A percentile compares a stretch with the other conserved stretches of the same genome.
These are phyloP conservation scores for Solanum pinnatisectum DNA, from an alignment of 257 asterid genomes.

Conservation along the genomic window DNA sequence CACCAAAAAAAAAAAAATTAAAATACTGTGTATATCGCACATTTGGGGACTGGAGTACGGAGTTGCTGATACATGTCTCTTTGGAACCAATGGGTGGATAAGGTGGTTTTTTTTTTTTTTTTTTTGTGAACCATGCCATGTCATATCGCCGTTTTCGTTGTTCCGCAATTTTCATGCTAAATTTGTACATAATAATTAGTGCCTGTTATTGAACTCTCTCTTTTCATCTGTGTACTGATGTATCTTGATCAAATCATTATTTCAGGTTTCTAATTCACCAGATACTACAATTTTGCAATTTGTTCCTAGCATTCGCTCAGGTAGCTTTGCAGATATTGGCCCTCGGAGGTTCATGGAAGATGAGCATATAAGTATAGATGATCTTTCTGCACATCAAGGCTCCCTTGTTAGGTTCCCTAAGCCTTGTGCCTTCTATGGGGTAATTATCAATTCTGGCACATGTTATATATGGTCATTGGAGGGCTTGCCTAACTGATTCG, in stretches of 20 bases:
- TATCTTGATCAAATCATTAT: not conserved
- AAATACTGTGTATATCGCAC: too few species aligned
- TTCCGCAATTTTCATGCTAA: not conserved
- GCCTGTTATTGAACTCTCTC: not conserved
- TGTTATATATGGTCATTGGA: not conserved
- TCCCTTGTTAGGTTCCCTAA: slow-evolving; percentile 44
- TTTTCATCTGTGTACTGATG: not conserved
- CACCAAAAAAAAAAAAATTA: too few species aligned
- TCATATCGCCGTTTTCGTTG: not conserved
- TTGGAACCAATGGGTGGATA: too few species aligned
- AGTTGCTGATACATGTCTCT: too few species aligned
- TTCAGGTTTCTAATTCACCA: slow-evolving; percentile 42
- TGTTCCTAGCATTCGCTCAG: slow-evolving; percentile 61
- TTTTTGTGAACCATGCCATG: not conserved
- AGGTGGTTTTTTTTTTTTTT: not conserved
- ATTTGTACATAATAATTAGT: not conserved
- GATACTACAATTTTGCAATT: slow-evolving; percentile 22
- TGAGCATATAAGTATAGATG: slow-evolving; percentile 72
- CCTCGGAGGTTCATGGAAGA: slow-evolving; percentile 79
- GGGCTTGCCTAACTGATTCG: not conserved
- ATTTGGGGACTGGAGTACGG: too few species aligned
- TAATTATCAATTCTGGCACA: slow-evolving; percentile 10
- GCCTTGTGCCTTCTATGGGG: slow-evolving; percentile 78
- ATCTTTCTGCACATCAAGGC: slow-evolving; percentile 49
- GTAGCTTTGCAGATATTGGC: slow-evolving; percentile 71